These are phyloP conservation scores for Plasmodium knowlesi DNA, from an alignment of 169 alveolate species.

Conservation along the genomic window DNA sequence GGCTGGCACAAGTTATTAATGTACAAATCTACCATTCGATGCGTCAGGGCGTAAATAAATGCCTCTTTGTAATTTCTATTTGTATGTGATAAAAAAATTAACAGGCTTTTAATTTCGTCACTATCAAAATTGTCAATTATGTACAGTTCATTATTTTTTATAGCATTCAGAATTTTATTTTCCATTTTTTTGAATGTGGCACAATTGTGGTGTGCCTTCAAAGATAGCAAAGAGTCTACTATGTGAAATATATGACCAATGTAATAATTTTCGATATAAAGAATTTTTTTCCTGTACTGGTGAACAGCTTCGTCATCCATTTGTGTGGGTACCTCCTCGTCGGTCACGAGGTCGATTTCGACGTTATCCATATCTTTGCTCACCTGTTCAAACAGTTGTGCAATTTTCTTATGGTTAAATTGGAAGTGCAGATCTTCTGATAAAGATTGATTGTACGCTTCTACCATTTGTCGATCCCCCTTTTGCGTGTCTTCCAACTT, in stretches of 20 bases:
- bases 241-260: slow-evolving; percentile 62
- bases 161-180: slow-evolving; percentile 34
- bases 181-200: slow-evolving; percentile 16
- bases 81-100: slow-evolving; percentile 51
- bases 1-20: slow-evolving; percentile 41
- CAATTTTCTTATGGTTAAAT: background rate
- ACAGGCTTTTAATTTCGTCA: slow-evolving; percentile 61
- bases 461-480: background rate
- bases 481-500: background rate
- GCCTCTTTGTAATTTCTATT: slow-evolving; percentile 52
- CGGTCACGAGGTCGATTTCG: slow-evolving; percentile 6
- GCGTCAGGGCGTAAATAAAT: slow-evolving; percentile 55
- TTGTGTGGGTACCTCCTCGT: background rate
- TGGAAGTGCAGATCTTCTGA: slow-evolving; percentile 42
- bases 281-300: slow-evolving; percentile 27
- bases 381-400: background rate
- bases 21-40: slow-evolving; percentile 54
- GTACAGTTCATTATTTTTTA: slow-evolving; percentile 68
- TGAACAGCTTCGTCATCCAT: background rate
- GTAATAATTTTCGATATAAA: slow-evolving; percentile 52
- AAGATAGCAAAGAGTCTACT: slow-evolving; percentile 29
- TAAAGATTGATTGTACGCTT: slow-evolving; percentile 10
- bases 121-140: slow-evolving; percentile 69
- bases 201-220: slow-evolving; percentile 56
- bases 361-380: slow-evolving; percentile 9